Conservation (phyloP, 1,284 basidiomycete genomes). For the Rhodotorula sp. region DNA sequence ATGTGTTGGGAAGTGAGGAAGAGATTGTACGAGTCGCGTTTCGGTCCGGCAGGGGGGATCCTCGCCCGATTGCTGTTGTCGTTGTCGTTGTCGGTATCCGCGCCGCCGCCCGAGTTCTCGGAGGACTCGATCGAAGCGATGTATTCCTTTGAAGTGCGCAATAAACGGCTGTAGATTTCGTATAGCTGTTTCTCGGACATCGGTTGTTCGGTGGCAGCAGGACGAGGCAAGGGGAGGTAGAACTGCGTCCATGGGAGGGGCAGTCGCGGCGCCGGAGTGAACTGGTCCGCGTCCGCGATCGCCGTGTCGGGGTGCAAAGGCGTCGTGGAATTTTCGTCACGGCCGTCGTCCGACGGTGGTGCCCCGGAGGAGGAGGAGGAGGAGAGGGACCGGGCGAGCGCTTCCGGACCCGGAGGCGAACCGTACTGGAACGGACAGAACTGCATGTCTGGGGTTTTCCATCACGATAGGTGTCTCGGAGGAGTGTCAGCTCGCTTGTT, state of each 20-base stretch:
- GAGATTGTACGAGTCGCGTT: conserved; percentile 25
- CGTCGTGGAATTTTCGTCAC: too few relatives aligned
- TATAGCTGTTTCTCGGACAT: not conserved
- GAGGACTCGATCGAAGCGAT: conserved; percentile 4
- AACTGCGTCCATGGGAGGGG: conserved; percentile 25
- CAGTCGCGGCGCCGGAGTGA: conserved; percentile 3
- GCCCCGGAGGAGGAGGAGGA: not conserved
- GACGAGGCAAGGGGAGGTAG: conserved; percentile 12
- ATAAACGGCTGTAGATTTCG: conserved; percentile 2
- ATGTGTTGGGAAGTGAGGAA: conserved; percentile 17
- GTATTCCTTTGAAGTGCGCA: not conserved
- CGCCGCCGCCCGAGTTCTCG: not conserved
- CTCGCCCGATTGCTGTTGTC: not conserved
- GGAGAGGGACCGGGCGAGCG: conserved; percentile 14
- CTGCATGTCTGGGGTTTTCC: conserved; percentile 21
- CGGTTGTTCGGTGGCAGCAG: not conserved
- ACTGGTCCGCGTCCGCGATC: not conserved
- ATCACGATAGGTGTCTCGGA: too few relatives aligned
- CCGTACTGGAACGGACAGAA: conserved; percentile 33
- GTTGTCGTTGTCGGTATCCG: not conserved
- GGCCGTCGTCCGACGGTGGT: not conserved
- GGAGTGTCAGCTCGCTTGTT: not conserved
- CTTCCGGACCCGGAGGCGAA: conserved; percentile 13
- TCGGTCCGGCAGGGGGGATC: conserved; percentile 7
- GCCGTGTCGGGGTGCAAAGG: not conserved